A percentile compares a stretch with the other conserved stretches of the same genome.
Conservation (phyloP, 306 rosid species). For the Sindora glabra region DNA sequence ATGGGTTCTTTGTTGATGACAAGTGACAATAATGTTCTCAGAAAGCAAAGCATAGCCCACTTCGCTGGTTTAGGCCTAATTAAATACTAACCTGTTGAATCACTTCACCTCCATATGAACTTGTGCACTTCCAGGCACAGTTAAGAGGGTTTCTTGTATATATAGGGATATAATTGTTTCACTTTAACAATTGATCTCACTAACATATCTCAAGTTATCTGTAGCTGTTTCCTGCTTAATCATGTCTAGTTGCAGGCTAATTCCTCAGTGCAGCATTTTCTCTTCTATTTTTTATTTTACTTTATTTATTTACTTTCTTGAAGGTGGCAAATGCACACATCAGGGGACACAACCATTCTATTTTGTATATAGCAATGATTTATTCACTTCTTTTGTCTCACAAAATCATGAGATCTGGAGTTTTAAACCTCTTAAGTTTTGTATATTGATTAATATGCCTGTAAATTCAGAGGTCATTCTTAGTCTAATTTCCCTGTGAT, state of each 20-base stretch:
- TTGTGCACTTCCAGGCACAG: slow-evolving; percentile 21
- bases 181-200: slow-evolving; percentile 44
- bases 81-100: slow-evolving; percentile 53
- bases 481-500: no score
- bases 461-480: no score
- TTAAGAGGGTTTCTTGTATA: slow-evolving; percentile 50
- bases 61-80: slow-evolving; percentile 20
- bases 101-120: slow-evolving; percentile 32
- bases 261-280: no score
- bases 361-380: no score
- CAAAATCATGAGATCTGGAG: no score
- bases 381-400: no score
- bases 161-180: slow-evolving; percentile 53
- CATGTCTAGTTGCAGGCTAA: slow-evolving; percentile 11
- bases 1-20: slow-evolving; percentile 14
- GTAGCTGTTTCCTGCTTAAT: slow-evolving; percentile 30
- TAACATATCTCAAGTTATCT: slow-evolving; percentile 34
- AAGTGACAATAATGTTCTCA: slow-evolving; percentile 19
- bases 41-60: no score
- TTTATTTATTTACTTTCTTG: neutral
- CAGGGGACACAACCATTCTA: slow-evolving; percentile 7
- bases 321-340: slow-evolving; percentile 21
- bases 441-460: no score
- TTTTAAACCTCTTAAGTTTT: no score
- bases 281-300: no score